Base-by-base conservation (phyloP, 331 rosid species). In the Saraca asoca region DNA sequence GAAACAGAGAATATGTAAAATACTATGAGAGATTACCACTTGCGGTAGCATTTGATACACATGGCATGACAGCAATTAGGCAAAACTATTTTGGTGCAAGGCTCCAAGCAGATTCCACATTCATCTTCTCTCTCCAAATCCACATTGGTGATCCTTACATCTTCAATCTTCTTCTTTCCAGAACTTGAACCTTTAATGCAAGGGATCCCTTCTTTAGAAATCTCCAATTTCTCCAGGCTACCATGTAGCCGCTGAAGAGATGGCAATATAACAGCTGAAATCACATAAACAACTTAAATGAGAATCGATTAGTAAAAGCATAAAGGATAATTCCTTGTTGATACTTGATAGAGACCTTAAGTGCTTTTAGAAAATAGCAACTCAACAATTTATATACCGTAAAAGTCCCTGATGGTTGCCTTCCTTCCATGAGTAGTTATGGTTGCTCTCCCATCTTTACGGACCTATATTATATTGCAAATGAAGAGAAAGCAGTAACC, bases 31-130 rank as follows among this genome's bases (percentile, higher is more conserved):
- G 17, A 62, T 72, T 84, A 93, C 98, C 98, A 93, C 51, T 93
- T 93, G 50, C 98, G 95, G 69, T 93, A 93, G 90, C 98, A 93
- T 85, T 81, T 89, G 78, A 93, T 89, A 81, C 98, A 93, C 98
- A 93, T 93, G 62, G 89, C 87, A 18, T 93, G 96, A 51, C 98
- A 93, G 75, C 98, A 93, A 78, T 83, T 88, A 31, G 98, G 98
- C 63, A 93, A 80, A 64, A 93, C 97, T 85, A 93, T 85, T 81
- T 87, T 93, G 51, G 97, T 84, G 73, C 98, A 90, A 15, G 95
- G 90, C 83, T 93, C 98, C 76, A 93, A 81, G 82, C 98, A 93
- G 72, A 93, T 93, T 13, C 96, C 98, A 75, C 98, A 93, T 69
- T 93, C 97, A 64, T 89, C 98, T 72, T 93, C 98, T 75, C 96